Conservation (phyloP, 2,329 filamentous ascomycete genomes). For the Byssochlamys sp. region DNA sequence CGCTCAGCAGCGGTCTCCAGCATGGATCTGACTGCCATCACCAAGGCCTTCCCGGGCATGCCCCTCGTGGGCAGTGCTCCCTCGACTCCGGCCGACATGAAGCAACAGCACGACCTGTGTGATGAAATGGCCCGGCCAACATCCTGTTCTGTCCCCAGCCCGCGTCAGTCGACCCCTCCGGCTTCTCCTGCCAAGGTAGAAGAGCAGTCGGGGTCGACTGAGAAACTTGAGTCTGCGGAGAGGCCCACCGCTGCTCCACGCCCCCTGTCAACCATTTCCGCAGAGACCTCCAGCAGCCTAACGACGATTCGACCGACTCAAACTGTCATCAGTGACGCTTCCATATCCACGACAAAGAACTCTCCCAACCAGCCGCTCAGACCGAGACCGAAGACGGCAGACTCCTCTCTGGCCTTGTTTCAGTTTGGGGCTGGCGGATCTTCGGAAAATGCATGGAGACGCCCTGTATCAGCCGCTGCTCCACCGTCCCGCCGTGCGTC, state of each 20-base stretch:
- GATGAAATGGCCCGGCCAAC: constrained; percentile 22
- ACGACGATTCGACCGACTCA: constrained; percentile 60
- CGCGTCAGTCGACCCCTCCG: constrained; percentile 22
- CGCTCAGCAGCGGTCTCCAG: constrained; percentile 73
- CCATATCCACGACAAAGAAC: constrained; percentile 15
- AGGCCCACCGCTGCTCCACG: constrained; percentile 53
- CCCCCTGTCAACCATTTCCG: constrained; percentile 74
- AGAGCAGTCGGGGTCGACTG: neutral
- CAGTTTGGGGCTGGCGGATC: constrained; percentile 9
- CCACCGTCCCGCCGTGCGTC: constrained; percentile 9
- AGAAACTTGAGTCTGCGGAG: constrained; percentile 7
- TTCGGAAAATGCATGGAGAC: constrained; percentile 20
- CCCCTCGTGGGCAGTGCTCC: constrained; percentile 52
- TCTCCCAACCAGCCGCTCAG: constrained; percentile 14
- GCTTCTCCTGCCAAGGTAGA: constrained; percentile 19
- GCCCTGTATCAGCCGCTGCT: constrained; percentile 33
- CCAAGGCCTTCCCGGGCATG: constrained; percentile 34
- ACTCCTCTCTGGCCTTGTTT: constrained; percentile 27
- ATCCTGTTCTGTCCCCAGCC: constrained; percentile 24
- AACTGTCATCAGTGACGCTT: constrained; percentile 50
- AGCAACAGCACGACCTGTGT: constrained; percentile 15
- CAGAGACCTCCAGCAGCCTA: constrained; percentile 68
- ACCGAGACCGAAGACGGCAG: constrained; percentile 36
- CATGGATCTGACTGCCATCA: constrained; percentile 59
- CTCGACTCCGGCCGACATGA: constrained; percentile 36